These are phyloP conservation scores for Hortiboletus campestris DNA, from an alignment of 768 basidiomycete species.

Conservation along the genomic window DNA sequence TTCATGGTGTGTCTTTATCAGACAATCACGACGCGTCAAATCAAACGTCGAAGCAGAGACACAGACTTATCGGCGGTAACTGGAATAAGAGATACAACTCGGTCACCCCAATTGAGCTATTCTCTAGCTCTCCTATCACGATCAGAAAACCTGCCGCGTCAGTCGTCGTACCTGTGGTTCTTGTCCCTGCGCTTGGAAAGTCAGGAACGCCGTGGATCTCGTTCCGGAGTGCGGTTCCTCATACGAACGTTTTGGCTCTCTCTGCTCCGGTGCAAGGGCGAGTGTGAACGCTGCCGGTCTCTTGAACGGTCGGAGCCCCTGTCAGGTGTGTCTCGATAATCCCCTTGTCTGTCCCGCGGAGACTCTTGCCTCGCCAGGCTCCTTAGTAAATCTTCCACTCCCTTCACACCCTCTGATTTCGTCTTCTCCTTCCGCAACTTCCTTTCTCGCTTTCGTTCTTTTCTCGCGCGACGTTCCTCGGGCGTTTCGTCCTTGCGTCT, in stretches of 20 bases:
- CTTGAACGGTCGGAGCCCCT: constrained; percentile 11
- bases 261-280: constrained; percentile 10
- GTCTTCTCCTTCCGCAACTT: constrained; percentile 49
- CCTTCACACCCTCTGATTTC: constrained; percentile 62
- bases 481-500: constrained; percentile 76
- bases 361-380: constrained; percentile 34
- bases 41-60: background rate
- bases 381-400: constrained; percentile 64
- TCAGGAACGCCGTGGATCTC: constrained; percentile 5
- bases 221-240: constrained; percentile 21
- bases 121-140: background rate
- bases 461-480: constrained; percentile 73
- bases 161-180: constrained; percentile 6
- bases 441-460: constrained; percentile 71
- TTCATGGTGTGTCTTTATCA: background rate
- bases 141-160: background rate
- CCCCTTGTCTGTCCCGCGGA: constrained; percentile 19
- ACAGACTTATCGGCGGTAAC: background rate
- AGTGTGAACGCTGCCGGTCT: constrained; percentile 13
- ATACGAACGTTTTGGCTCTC: constrained; percentile 8
- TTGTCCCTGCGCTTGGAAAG: background rate
- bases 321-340: constrained; percentile 10
- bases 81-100: constrained; percentile 3
- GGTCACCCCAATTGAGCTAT: background rate
- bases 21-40: background rate